These are phyloP conservation scores for Colletotrichum camelliae DNA, from an alignment of 2,329 filamentous ascomycete genomes.

Conservation along the genomic window DNA sequence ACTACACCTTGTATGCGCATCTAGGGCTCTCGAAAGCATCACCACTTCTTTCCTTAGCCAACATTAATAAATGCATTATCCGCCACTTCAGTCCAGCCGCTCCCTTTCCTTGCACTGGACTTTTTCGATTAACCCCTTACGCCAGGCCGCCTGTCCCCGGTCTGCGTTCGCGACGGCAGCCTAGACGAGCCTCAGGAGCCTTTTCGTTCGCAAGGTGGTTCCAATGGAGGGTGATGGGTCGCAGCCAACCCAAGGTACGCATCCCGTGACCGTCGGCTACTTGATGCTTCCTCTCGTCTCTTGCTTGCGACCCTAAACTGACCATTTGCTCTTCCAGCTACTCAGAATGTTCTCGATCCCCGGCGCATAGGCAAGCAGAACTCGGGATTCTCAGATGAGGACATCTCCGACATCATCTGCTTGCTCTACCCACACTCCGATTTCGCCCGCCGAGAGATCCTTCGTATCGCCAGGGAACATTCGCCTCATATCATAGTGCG, in stretches of 20 bases:
- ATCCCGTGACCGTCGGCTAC: not conserved
- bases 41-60: not conserved
- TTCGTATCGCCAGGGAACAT: constrained; percentile 50
- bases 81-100: not conserved
- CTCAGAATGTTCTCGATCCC: constrained; percentile 82
- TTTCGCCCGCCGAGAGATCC: constrained; percentile 74
- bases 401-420: constrained; percentile 88
- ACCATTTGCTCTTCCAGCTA: constrained; percentile 54
- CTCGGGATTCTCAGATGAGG: constrained; percentile 81
- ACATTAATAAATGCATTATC: constrained; percentile 18
- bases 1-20: not conserved
- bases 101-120: not conserved
- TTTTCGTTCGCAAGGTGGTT: not conserved
- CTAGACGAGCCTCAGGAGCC: constrained; percentile 8
- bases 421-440: constrained; percentile 82
- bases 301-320: not conserved
- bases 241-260: constrained; percentile 46
- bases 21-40: not conserved
- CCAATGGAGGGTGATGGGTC: constrained; percentile 48
- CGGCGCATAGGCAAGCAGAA: constrained; percentile 80
- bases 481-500: constrained; percentile 56
- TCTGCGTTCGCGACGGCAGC: constrained; percentile 10
- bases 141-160: constrained; percentile 5
- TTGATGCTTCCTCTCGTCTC: not conserved
- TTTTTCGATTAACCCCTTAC: not conserved